These are phyloP conservation scores for Zasmidium angulare DNA, from an alignment of 2,329 filamentous ascomycete genomes.

Conservation along the genomic window DNA sequence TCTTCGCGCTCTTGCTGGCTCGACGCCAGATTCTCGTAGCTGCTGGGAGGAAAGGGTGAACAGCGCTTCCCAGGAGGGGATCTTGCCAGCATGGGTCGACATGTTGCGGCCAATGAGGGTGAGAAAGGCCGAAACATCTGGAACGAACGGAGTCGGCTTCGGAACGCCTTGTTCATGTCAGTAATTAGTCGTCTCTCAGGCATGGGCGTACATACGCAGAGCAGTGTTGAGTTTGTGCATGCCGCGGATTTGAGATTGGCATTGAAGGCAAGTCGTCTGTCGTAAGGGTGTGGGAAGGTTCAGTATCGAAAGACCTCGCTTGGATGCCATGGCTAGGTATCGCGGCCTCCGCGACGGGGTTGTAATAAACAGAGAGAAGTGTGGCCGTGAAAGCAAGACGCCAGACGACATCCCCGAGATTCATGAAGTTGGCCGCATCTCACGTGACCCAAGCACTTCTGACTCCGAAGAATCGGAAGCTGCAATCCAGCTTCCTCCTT, in stretches of 20 bases:
- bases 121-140: constrained; percentile 82
- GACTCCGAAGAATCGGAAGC: too few relatives aligned
- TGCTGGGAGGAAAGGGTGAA: constrained; percentile 78
- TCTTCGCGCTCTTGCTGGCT: constrained; percentile 75
- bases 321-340: constrained; percentile 35
- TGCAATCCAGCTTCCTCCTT: too few relatives aligned
- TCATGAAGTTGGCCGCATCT: too few relatives aligned
- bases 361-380: neutral
- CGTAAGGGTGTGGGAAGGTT: constrained; percentile 24
- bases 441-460: too few relatives aligned
- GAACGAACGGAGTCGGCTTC: constrained; percentile 77
- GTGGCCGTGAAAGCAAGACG: neutral
- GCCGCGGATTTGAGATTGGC: constrained; percentile 12
- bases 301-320: constrained; percentile 27
- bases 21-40: constrained; percentile 79
- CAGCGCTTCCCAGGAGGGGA: constrained; percentile 85
- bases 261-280: constrained; percentile 22
- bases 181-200: neutral
- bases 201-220: constrained; percentile 1
- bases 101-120: constrained; percentile 87
- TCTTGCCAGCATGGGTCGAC: constrained; percentile 78
- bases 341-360: too few relatives aligned
- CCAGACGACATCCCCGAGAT: neutral
- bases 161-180: constrained; percentile 51
- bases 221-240: constrained; percentile 20